Conservation (phyloP, 768 basidiomycete genomes). For the Suillus brevipes region DNA sequence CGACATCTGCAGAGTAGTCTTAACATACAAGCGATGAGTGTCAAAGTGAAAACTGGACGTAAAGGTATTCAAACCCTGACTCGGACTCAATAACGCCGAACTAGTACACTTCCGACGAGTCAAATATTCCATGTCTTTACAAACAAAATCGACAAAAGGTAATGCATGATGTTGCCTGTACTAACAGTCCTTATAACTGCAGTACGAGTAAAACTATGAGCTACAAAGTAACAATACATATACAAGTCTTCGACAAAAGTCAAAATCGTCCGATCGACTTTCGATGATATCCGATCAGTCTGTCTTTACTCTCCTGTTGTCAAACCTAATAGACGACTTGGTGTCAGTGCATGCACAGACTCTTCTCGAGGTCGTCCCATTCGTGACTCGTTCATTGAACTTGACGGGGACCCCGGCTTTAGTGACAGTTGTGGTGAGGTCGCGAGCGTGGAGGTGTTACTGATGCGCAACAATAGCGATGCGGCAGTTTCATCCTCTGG, state of each 20-base stretch:
- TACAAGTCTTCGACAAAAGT: not conserved
- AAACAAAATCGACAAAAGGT: not conserved
- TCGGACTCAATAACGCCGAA: not conserved
- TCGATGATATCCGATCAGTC: not conserved
- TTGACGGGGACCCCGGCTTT: not conserved
- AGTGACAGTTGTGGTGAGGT: conserved; percentile 18
- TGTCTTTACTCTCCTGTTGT: conserved; percentile 1
- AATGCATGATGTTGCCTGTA: not conserved
- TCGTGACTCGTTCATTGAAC: not conserved
- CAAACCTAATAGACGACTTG: conserved; percentile 27
- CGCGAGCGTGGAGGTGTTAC: conserved; percentile 35
- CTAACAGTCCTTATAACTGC: not conserved
- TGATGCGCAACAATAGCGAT: conserved; percentile 64
- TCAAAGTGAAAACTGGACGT: not conserved
- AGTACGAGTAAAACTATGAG: not conserved
- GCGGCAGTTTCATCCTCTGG: conserved; percentile 74
- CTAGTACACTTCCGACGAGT: not conserved
- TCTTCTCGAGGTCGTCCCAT: not conserved
- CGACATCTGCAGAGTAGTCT: conserved; percentile 7
- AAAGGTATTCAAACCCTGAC: no score
- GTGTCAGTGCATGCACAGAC: conserved; percentile 23
- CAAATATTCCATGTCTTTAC: not conserved
- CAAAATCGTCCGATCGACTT: not conserved
- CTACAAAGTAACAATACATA: not conserved
- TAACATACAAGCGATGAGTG: conserved; percentile 15